Base-by-base conservation (phyloP, 352 stramenopile species). In the Pythium pyrilobum region DNA sequence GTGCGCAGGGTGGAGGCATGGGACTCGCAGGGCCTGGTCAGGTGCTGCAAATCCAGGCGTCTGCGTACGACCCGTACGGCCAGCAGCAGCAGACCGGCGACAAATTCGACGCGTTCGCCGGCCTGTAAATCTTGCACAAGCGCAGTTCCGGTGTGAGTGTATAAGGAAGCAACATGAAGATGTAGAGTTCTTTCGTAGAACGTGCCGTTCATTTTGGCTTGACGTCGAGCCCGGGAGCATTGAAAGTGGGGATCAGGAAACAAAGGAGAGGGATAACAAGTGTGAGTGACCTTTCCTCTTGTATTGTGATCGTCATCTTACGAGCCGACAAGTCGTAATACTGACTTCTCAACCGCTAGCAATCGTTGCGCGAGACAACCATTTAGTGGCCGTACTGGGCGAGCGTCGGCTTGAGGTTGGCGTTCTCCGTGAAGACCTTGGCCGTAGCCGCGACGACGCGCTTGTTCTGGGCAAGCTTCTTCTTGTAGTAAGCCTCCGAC, bases 401-500 rank as follows among this genome's bases (percentile, higher is more conserved):
- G 61, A 94, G 72, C 62, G 79, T 90, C 24, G 83, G 83, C 77
- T 91, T 90, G 69, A 93, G 78, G 67, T 89, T 81, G 54, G 75
- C 72, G 71, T 93, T 83, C 55, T 90, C 81, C 62, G 74, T 50
- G 56, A 78, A 87, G 34, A 96, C 95, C 85, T 98, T 97, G 71
- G 78, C 77, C 60, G 88, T 89, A 39, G 93, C 77, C 50, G 91
- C 81, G 59, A 67, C 73, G 47, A 81, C 71, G 54, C 85, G 92
- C 88, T 98, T 98, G 63, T 72, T 62, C 74, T 93, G 80, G 37
- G 81, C 82, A 29, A 90, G 66, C 87, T 99, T 99, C 74, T 98
- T 95, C 75, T 97, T 93, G 87, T 98, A 99, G 81, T 95, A 99
- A 62, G 94, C 96, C 64, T 98, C 95, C 55, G 89, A 93, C 79